These are phyloP conservation scores for Drechslerella stenobrocha DNA, from an alignment of 2,329 filamentous ascomycete genomes.

Conservation along the genomic window DNA sequence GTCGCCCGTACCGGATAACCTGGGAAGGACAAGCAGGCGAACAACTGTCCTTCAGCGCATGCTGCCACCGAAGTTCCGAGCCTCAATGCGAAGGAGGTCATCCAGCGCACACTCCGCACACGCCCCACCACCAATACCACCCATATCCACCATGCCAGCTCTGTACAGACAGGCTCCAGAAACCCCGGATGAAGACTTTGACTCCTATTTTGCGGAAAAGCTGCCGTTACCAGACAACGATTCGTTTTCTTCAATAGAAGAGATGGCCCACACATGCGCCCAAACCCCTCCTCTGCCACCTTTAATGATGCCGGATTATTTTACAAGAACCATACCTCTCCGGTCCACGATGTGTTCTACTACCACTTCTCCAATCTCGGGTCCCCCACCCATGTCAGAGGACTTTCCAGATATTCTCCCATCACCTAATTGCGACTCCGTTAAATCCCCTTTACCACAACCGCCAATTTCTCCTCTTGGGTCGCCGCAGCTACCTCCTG, in stretches of 20 bases:
- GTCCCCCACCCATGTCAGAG: conserved; percentile 21
- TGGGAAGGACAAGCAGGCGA: conserved; percentile 48
- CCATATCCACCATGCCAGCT: conserved; percentile 51
- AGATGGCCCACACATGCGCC: conserved; percentile 35
- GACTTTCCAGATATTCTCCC: conserved; percentile 37
- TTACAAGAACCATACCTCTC: conserved; percentile 36
- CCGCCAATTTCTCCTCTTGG: conserved; percentile 47
- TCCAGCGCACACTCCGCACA: conserved; percentile 50
- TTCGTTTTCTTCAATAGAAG: conserved; percentile 49
- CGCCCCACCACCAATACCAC: conserved; percentile 49
- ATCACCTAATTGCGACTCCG: conserved; percentile 3
- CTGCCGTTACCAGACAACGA: conserved; percentile 41
- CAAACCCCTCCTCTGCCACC: conserved; percentile 26
- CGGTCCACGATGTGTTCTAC: conserved; percentile 30
- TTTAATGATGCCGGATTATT: conserved; percentile 48
- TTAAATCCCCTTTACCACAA: conserved; percentile 44
- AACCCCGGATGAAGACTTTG: conserved; percentile 52
- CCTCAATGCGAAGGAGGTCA: conserved; percentile 51
- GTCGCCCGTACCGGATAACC: conserved; percentile 50
- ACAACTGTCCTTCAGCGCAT: conserved; percentile 52
- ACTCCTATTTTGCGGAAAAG: conserved; percentile 47
- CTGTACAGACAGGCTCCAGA: conserved; percentile 45
- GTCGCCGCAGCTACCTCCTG: conserved; percentile 47
- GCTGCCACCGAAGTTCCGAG: conserved; percentile 51
- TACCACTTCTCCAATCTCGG: conserved; percentile 37